phyloP scores from a whole-genome alignment of 2,329 filamentous ascomycete genomes.

The Periconia sp. region DNA sequence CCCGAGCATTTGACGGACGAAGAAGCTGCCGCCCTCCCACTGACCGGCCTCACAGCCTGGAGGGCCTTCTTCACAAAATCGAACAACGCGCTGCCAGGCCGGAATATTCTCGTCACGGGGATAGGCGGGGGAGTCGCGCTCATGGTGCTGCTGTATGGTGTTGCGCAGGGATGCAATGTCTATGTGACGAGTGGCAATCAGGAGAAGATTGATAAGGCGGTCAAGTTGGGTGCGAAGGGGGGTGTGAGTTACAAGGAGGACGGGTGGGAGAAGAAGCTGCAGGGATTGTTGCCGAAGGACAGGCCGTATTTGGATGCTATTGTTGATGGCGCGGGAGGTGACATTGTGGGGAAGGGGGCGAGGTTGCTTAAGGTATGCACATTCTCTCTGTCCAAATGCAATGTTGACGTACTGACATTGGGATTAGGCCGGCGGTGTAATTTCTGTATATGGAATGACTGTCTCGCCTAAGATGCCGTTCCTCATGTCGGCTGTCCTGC shows the following conservation, averaged over 20 bases:
- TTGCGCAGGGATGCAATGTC: conserved; percentile 74
- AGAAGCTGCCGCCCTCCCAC: conserved; percentile 82
- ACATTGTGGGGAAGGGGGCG: conserved; percentile 73
- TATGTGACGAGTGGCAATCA: conserved; percentile 78
- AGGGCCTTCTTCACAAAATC: conserved; percentile 82
- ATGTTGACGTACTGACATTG: not conserved
- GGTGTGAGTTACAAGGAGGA: conserved; percentile 83
- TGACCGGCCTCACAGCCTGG: conserved; percentile 89
- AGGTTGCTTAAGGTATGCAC: conserved; percentile 68
- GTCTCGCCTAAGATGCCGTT: conserved; percentile 83
- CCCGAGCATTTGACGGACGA: conserved; percentile 73
- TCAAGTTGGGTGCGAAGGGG: conserved; percentile 74
- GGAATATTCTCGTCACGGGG: conserved; percentile 84
- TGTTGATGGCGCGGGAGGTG: conserved; percentile 88
- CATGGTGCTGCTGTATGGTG: conserved; percentile 79
- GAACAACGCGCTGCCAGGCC: conserved; percentile 65
- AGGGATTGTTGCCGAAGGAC: conserved; percentile 65
- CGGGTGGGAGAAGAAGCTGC: conserved; percentile 81
- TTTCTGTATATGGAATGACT: conserved; percentile 92
- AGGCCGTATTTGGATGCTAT: conserved; percentile 79
- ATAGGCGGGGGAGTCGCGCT: conserved; percentile 93
- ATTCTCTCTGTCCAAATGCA: not conserved
- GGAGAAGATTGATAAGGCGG: conserved; percentile 77
- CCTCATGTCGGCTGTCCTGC: conserved; percentile 80
- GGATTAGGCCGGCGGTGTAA: conserved; percentile 73